phyloP scores from a whole-genome alignment of 2,329 filamentous ascomycete genomes.

The Aureobasidium sp. region DNA sequence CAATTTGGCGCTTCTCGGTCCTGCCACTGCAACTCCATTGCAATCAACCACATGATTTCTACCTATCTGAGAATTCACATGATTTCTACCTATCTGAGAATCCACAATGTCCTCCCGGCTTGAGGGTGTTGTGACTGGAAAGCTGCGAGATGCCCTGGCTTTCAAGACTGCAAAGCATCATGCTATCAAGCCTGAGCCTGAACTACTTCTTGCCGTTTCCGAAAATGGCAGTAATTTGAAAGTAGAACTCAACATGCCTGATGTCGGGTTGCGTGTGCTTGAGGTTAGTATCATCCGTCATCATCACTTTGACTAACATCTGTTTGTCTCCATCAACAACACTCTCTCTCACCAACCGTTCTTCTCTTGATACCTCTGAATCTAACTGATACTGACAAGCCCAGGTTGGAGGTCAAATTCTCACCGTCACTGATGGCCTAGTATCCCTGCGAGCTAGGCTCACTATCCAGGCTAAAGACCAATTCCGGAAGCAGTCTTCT shows the following conservation, averaged over 20 bases:
- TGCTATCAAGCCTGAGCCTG: constrained; percentile 29
- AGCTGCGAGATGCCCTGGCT: constrained; percentile 30
- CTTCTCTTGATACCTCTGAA: neutral
- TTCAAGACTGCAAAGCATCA: constrained; percentile 27
- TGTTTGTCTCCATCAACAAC: neutral
- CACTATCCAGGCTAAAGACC: neutral
- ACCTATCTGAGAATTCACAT: neutral
- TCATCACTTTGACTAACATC: too few species aligned
- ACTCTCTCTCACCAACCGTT: too few species aligned
- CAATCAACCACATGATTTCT: neutral
- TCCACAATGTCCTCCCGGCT: constrained; percentile 30
- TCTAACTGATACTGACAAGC: constrained; percentile 20
- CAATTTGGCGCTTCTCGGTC: constrained; percentile 18
- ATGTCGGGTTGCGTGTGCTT: constrained; percentile 24
- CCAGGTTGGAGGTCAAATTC: neutral
- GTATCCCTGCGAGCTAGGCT: neutral
- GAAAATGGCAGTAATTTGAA: constrained; percentile 37
- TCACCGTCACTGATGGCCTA: constrained; percentile 1
- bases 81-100: neutral
- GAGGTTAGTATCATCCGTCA: constrained; percentile 9
- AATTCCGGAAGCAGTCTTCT: neutral
- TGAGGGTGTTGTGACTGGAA: constrained; percentile 27
- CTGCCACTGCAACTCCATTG: neutral
- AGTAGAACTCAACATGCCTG: constrained; percentile 29
- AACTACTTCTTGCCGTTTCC: constrained; percentile 8